phyloP scores from a whole-genome alignment of 371 early-diverging fungal species.

The Mucor racemosus region DNA sequence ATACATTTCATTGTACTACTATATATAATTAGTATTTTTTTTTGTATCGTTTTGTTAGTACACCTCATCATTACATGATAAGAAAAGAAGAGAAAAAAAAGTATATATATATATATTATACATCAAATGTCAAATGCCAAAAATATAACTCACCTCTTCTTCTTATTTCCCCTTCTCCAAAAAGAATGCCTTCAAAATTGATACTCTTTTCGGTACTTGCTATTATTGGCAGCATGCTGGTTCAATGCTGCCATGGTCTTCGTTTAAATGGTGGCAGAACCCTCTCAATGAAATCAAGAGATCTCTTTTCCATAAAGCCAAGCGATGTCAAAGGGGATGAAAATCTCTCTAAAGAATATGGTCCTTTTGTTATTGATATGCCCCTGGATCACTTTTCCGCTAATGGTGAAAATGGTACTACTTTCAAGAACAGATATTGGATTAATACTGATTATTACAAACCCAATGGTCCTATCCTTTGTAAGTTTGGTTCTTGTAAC shows the following conservation, averaged over 20 bases:
- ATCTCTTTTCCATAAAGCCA: neutral
- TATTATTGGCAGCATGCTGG: neutral
- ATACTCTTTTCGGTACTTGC: neutral
- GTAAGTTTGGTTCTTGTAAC: conserved; percentile 29
- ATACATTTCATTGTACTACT: neutral
- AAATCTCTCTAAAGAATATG: conserved; percentile 13
- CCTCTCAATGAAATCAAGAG: neutral
- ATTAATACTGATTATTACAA: conserved; percentile 62
- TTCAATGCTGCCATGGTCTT: neutral
- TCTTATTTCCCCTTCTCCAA: neutral
- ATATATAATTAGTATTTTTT: neutral
- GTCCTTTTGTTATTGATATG: conserved; percentile 54
- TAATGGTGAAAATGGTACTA: conserved; percentile 8
- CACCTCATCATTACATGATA: neutral
- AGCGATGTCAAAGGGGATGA: neutral
- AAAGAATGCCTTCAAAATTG: neutral
- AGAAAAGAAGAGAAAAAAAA: neutral
- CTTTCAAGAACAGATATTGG: conserved; percentile 64
- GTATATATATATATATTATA: neutral
- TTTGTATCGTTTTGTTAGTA: neutral
- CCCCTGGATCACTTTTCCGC: conserved; percentile 55
- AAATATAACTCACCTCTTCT: neutral
- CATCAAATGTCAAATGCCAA: neutral
- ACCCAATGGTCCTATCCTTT: conserved; percentile 66
- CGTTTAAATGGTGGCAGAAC: neutral